Evolutionary conservation across 768 basidiomycete genomes (phyloP), one percentile per base, ranked within the genome.

Genomic region (Phylloporus rhodoxanthus): DNA sequence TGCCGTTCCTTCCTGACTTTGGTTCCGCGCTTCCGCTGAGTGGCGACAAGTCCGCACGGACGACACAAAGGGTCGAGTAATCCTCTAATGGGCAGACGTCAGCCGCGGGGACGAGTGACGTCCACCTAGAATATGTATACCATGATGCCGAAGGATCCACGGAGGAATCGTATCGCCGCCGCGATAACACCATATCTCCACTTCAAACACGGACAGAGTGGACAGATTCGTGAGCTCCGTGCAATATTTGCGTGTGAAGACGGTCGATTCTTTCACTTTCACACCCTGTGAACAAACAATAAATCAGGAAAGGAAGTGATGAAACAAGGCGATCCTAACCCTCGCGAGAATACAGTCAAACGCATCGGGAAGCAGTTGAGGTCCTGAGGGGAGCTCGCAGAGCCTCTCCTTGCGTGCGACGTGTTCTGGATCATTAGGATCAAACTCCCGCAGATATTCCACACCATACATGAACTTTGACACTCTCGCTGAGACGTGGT

Each of bases 381-480:
- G 87, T 6, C 87, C 87, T 37, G 83, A 85, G 2, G 87, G 87
- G 47, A 89, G 71, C 58, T 87, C 85, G 55, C 84, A 85, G 29
- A 89, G 71, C 38, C 81, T 75, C 48, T 80, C 79, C 61, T 77
- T 77, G 48, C 87, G 76, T 3, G 76, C 65, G 43, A 79, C 65
- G 57, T 89, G 87, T 38, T 87, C 86, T 6, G 75, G 75, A 62
- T 89, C 82, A 30, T 71, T 71, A 2, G 75, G 68, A 62, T 90
- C 78, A 58, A 78, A 80, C 51, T 85, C 80, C 15, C 86, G 77
- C 17, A 88, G 69, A 60, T 81, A 88, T 64, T 89, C 86, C 40
- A 89, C 87, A 14, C 87, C 87, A 60, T 89, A 91, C 80, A 87
- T 82, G 60, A 78, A 88, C 62, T 76, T 87, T 26, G 85, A 85